phyloP scores from a whole-genome alignment of 192 early-diverging fungal species.

The Neocallimastix lanati region DNA sequence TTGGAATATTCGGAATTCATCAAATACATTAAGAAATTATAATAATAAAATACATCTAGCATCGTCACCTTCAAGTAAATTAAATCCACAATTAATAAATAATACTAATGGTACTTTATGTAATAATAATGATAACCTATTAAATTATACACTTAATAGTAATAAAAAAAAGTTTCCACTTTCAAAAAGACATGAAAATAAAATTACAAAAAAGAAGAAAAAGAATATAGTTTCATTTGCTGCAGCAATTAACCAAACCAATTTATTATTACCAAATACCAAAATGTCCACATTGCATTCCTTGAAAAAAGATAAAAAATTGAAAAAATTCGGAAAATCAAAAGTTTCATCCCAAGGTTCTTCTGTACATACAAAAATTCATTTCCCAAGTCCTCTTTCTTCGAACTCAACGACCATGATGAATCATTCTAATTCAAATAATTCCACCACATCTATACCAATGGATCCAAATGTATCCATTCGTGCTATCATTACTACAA shows the following conservation, averaged over 20 bases:
- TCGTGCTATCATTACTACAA: conserved; percentile 78
- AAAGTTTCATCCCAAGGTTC: neutral
- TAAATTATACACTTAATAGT: too few relatives aligned
- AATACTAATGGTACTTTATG: too few relatives aligned
- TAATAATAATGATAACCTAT: too few relatives aligned
- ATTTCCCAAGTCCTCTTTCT: neutral
- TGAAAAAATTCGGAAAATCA: neutral
- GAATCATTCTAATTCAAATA: neutral
- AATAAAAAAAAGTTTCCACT: neutral
- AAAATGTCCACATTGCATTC: neutral
- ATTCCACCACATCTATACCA: neutral
- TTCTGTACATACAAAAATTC: neutral
- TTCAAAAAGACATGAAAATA: neutral
- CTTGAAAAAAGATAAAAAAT: neutral
- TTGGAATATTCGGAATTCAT: neutral
- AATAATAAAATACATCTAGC: neutral
- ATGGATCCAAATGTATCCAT: conserved; percentile 14
- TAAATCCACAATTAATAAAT: too few relatives aligned
- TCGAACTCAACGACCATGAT: neutral
- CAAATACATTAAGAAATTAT: neutral
- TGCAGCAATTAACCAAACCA: neutral
- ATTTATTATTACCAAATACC: neutral
- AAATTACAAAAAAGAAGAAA: neutral
- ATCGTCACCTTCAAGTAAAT: neutral
- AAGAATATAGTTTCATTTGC: neutral